These are phyloP conservation scores for Malus sylvestris DNA, from an alignment of 306 rosid species.

Conservation along the genomic window DNA sequence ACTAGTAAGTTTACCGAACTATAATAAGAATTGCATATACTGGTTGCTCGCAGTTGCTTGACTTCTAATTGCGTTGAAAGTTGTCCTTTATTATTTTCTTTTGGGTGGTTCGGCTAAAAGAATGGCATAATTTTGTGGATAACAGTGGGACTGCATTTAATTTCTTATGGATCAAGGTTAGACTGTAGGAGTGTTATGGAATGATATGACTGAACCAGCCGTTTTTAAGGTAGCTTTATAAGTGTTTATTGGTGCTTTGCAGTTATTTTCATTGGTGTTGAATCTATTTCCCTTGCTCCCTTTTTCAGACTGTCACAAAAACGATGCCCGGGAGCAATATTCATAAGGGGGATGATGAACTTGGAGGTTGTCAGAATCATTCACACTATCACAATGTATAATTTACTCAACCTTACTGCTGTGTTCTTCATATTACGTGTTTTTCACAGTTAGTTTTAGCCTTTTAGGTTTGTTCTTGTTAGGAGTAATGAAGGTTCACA, in stretches of 20 bases:
- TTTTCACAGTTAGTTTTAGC: neutral
- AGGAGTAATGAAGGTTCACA: too few species aligned
- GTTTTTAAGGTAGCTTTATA: constrained; percentile 59
- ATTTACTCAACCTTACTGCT: constrained; percentile 17
- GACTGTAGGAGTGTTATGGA: too few species aligned
- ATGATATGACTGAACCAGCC: too few species aligned
- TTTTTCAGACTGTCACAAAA: constrained; percentile 58
- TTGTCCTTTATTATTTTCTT: neutral
- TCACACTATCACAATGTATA: constrained; percentile 84
- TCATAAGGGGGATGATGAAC: constrained; percentile 83
- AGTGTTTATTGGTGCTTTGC: neutral
- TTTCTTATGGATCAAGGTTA: neutral
- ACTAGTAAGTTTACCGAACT: neutral
- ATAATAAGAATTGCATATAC: neutral
- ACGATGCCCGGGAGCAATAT: constrained; percentile 88
- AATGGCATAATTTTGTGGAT: neutral
- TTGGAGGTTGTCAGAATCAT: constrained; percentile 85
- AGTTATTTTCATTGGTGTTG: neutral
- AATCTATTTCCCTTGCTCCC: neutral
- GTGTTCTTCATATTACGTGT: neutral
- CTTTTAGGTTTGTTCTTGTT: neutral
- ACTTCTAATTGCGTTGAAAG: neutral
- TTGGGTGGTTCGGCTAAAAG: neutral
- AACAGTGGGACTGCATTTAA: neutral
- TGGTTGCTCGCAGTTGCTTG: neutral